Base-by-base conservation (phyloP, 345 rosid genomes). In the Ceriops decandra region DNA sequence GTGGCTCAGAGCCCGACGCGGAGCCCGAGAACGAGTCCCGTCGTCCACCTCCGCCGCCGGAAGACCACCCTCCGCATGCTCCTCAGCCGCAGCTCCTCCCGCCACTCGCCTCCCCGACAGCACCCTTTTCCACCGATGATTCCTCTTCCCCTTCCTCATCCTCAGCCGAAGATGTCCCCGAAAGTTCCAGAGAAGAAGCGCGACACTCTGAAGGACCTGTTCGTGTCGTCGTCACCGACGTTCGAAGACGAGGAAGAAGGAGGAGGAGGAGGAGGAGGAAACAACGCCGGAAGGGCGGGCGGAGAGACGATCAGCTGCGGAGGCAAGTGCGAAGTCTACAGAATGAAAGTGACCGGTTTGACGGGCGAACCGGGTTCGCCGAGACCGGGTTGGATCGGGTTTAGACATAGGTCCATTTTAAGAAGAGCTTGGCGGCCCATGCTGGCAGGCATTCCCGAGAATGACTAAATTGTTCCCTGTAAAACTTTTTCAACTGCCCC, bases 51-150 rank as follows among this genome's bases (percentile, higher is more conserved):
- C 82, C 85, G 82, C 3, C 86, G 91, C 5, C 85, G 82, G 72
- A 93, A 91, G 76, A 84, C 89, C 57, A 85, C 90, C n/a, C 77
- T 93, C 58, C 85, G 87, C 58, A 88, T 82, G 96, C 92, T 93
- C 51, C 84, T 93, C 66, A 78, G 84, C 66, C 78, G 84, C 30
- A 67, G 72, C 69, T 77, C 78, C 47, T 68, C 83, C 7, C 77
- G 83, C 64, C 69, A 78, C 11, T 77, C 80, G 7, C 79, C 82
- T 30, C 69, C 42, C 35, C 68, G 36, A 1, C 64, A 65, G 46
- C 78, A 68, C 10, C 49, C 49, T 42, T 42, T 11, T 42, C 49
- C 49, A 1, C 49, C 49, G 49, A 42, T 42, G 49, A 15, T 42
- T 69, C 57, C 53, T 68, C 58, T 60, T 70, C 68, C 36, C n/a